These are phyloP conservation scores for Prosopis cineraria DNA, from an alignment of 306 rosid species.

Conservation along the genomic window DNA sequence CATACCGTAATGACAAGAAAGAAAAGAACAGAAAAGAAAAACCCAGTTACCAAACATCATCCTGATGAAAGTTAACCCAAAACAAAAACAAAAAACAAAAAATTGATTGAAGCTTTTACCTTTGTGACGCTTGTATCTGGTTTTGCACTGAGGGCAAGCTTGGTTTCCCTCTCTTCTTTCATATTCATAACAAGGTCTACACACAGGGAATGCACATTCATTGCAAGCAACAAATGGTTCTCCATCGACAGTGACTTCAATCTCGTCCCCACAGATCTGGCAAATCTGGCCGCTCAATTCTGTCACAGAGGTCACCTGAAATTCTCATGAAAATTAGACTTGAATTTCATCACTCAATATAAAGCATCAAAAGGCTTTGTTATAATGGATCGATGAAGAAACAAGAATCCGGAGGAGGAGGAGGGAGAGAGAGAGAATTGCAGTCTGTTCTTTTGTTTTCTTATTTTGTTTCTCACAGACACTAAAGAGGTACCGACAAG, in stretches of 20 bases:
- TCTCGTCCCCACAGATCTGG: constrained; percentile 95
- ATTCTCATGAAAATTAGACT: constrained; percentile 22
- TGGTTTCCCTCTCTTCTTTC: constrained; percentile 96
- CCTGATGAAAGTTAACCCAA: too few species aligned
- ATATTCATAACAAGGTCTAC: constrained; percentile 89
- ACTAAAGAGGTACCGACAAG: constrained; percentile 21
- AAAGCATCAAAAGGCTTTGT: background rate
- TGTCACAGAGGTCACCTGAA: constrained; percentile 71
- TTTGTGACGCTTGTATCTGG: constrained; percentile 82
- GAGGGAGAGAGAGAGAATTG: too few species aligned
- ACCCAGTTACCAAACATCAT: background rate
- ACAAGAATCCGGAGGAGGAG: too few species aligned
- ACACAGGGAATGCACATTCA: constrained; percentile 95
- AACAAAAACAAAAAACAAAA: background rate
- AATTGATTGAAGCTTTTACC: constrained; percentile 40
- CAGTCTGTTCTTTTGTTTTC: too few species aligned
- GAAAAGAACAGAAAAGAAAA: background rate
- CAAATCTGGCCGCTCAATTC: constrained; percentile 87
- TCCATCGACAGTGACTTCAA: constrained; percentile 73
- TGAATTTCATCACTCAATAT: constrained; percentile 19
- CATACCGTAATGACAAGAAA: background rate
- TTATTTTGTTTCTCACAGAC: background rate
- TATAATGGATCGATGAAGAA: background rate
- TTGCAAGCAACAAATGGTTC: constrained; percentile 93
- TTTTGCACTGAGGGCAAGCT: constrained; percentile 91